phyloP scores from a whole-genome alignment of 371 early-diverging fungal species.

The Mortierella sp. region DNA sequence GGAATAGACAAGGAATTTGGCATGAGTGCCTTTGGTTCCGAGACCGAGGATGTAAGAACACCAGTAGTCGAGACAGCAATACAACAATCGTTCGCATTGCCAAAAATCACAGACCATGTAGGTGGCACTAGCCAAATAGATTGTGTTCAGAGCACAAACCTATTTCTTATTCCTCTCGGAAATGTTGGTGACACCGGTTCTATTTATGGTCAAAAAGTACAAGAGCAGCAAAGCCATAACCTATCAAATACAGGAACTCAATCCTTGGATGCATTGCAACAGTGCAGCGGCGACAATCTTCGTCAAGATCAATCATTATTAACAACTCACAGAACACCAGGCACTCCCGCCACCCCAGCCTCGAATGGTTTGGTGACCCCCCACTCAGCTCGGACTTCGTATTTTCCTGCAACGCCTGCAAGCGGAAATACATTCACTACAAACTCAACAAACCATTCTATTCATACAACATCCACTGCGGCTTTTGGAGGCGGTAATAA shows the following conservation, averaged over 20 bases:
- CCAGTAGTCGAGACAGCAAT: neutral
- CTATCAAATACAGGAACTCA: neutral
- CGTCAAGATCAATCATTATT: conserved; percentile 4
- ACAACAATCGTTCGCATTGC: neutral
- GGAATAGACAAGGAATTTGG: conserved; percentile 36
- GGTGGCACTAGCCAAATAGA: neutral
- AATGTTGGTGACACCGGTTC: neutral
- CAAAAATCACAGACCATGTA: conserved; percentile 9
- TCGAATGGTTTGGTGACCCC: conserved; percentile 22
- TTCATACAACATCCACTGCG: conserved; percentile 1
- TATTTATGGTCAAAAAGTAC: neutral
- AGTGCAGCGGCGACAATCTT: neutral
- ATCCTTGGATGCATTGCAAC: neutral
- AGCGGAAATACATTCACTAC: conserved; percentile 11
- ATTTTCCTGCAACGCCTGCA: conserved; percentile 37
- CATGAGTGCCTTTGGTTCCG: conserved; percentile 45
- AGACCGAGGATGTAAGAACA: conserved; percentile 15
- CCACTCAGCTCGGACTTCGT: conserved; percentile 20
- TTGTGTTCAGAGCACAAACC: neutral
- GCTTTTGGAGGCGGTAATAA: conserved; percentile 5
- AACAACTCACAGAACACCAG: conserved; percentile 16
- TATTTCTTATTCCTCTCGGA: neutral
- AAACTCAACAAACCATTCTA: conserved; percentile 8
- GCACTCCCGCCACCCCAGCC: conserved; percentile 24
- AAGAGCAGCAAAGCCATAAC: conserved; percentile 1